These are phyloP conservation scores for Aspergillus sp. DNA, from an alignment of 2,329 filamentous ascomycete genomes.

Conservation along the genomic window DNA sequence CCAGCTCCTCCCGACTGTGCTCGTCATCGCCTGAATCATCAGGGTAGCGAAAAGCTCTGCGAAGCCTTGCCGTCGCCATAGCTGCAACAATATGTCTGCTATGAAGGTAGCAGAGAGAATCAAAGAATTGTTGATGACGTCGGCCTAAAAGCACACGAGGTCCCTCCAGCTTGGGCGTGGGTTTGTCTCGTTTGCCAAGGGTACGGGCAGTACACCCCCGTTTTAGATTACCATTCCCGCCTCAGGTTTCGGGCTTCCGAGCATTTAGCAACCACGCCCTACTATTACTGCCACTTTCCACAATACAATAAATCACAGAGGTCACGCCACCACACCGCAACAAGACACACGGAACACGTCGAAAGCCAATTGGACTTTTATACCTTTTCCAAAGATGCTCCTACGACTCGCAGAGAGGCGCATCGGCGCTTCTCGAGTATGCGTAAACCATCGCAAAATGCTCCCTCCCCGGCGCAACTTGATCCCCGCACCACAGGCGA, in stretches of 20 bases:
- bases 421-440: conserved; percentile 21
- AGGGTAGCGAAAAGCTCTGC: conserved; percentile 77
- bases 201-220: neutral
- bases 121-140: neutral
- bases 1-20: conserved; percentile 64
- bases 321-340: neutral
- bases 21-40: conserved; percentile 58
- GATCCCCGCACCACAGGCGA: conserved; percentile 53
- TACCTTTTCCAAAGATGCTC: conserved; percentile 14
- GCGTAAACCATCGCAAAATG: conserved; percentile 15
- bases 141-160: neutral
- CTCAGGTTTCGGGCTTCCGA: neutral
- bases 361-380: neutral
- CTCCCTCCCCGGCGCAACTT: conserved; percentile 44
- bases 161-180: neutral
- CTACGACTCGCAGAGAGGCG: conserved; percentile 21
- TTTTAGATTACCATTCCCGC: neutral
- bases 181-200: conserved; percentile 32
- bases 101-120: neutral
- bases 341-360: too few species aligned
- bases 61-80: conserved; percentile 64
- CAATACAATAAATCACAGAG: neutral
- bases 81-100: neutral
- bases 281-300: too few species aligned
- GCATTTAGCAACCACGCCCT: neutral